phyloP scores from a whole-genome alignment of 208 protist species.

The Vickermania ingenoplastis region DNA sequence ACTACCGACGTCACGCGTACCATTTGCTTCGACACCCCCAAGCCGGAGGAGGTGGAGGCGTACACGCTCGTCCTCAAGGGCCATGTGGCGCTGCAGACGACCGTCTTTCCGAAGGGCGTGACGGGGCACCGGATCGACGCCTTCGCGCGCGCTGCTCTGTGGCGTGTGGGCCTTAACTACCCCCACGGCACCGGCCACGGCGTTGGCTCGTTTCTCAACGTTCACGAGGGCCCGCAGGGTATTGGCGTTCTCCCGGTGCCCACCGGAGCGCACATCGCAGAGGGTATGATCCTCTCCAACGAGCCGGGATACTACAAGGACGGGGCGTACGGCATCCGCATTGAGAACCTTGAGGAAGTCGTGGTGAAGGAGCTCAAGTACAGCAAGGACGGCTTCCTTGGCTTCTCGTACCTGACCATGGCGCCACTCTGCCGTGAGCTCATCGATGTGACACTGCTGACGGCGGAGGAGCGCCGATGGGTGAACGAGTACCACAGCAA shows the following conservation, averaged over 20 bases:
- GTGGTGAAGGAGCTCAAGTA: constrained; percentile 40
- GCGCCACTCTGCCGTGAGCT: constrained; percentile 85
- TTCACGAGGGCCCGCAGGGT: constrained; percentile 93
- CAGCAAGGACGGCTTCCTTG: constrained; percentile 51
- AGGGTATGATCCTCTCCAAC: constrained; percentile 75
- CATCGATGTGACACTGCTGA: constrained; percentile 76
- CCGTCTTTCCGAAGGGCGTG: constrained; percentile 83
- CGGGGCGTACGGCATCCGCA: constrained; percentile 96
- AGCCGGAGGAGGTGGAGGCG: constrained; percentile 63
- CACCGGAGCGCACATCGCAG: constrained; percentile 46
- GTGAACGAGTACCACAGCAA: constrained; percentile 73
- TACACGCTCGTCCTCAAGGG: constrained; percentile 96
- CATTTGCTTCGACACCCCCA: constrained; percentile 75
- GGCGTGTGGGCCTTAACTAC: constrained; percentile 93
- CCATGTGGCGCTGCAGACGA: constrained; percentile 79
- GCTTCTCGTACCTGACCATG: constrained; percentile 80
- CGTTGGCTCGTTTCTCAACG: constrained; percentile 94
- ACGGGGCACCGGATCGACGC: constrained; percentile 81
- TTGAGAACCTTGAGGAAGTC: constrained; percentile 95
- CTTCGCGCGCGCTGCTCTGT: constrained; percentile 85
- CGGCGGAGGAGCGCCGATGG: constrained; percentile 43
- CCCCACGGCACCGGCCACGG: constrained; percentile 95
- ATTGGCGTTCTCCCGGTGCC: constrained; percentile 43
- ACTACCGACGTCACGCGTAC: constrained; percentile 97
- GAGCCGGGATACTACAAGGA: constrained; percentile 97